These are phyloP conservation scores for Diutina siamensis DNA, from an alignment of 1,139 yeast species.

Conservation along the genomic window DNA sequence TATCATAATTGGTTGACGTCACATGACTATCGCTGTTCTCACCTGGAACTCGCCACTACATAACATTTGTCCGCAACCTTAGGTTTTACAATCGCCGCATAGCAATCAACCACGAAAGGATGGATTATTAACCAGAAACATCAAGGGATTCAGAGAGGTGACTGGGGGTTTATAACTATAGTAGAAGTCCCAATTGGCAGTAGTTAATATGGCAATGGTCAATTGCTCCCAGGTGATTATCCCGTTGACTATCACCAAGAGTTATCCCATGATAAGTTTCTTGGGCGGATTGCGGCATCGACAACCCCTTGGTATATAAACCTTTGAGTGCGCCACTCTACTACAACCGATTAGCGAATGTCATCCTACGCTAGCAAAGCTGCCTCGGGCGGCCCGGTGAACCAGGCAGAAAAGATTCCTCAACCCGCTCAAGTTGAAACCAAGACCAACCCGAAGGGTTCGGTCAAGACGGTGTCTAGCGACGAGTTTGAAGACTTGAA, in stretches of 20 bases:
- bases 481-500: conserved; percentile 21
- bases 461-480: conserved; percentile 17
- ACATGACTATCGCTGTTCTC: not conserved
- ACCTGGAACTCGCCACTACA: too few species aligned
- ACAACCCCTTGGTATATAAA: conserved; percentile 9
- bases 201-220: too few species aligned
- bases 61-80: conserved; percentile 5
- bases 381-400: conserved; percentile 24
- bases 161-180: too few species aligned
- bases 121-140: too few species aligned
- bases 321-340: conserved; percentile 8
- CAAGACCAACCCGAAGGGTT: conserved; percentile 17
- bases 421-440: conserved; percentile 16
- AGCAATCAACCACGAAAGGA: not conserved
- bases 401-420: conserved; percentile 15
- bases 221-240: too few species aligned
- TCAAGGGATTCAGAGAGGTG: too few species aligned
- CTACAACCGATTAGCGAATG: conserved; percentile 4
- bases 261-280: not conserved
- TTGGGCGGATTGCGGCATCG: not conserved
- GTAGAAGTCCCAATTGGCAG: too few species aligned
- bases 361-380: conserved; percentile 29
- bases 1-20: too few species aligned
- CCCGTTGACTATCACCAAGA: not conserved
- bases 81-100: conserved; percentile 1